Conservation (phyloP, 1,139 yeast species). For the Saccharomycopsis crataegensis region DNA sequence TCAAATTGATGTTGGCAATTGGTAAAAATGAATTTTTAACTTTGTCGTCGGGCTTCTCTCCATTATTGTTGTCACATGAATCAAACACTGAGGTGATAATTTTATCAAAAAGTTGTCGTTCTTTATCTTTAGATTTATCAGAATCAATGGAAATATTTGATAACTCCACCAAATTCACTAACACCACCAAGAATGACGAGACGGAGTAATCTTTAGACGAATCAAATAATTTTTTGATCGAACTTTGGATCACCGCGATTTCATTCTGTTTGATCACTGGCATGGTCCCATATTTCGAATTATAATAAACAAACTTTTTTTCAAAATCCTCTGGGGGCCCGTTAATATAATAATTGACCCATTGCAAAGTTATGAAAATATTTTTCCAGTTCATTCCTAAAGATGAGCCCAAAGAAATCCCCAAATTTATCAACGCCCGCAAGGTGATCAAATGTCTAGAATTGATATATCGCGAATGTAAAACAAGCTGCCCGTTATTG, state of each 20-base stretch:
- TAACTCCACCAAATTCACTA: conserved; percentile 39
- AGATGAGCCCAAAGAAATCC: conserved; percentile 70
- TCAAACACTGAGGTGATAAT: neutral
- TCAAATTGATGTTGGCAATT: conserved; percentile 19
- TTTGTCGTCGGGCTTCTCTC: too few relatives aligned
- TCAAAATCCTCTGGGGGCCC: conserved; percentile 47
- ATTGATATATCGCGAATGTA: conserved; percentile 42
- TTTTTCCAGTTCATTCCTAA: conserved; percentile 63
- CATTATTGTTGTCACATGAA: too few relatives aligned
- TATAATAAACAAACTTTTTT: conserved; percentile 27
- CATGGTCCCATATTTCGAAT: conserved; percentile 10
- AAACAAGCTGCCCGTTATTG: conserved; percentile 14
- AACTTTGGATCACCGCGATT: conserved; percentile 42
- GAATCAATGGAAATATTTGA: conserved; percentile 29
- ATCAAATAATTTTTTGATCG: conserved; percentile 54
- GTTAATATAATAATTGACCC: conserved; percentile 58
- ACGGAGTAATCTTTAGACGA: conserved; percentile 49
- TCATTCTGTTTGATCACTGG: conserved; percentile 33
- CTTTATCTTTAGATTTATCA: conserved; percentile 11
- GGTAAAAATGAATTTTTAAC: conserved; percentile 20
- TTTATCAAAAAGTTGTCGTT: conserved; percentile 5
- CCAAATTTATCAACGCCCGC: conserved; percentile 69
- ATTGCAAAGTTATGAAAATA: conserved; percentile 62
- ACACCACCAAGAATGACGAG: conserved; percentile 40
- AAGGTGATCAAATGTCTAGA: conserved; percentile 68